phyloP scores from a whole-genome alignment of 768 basidiomycete genomes.

The Sarcodon aspratus region DNA sequence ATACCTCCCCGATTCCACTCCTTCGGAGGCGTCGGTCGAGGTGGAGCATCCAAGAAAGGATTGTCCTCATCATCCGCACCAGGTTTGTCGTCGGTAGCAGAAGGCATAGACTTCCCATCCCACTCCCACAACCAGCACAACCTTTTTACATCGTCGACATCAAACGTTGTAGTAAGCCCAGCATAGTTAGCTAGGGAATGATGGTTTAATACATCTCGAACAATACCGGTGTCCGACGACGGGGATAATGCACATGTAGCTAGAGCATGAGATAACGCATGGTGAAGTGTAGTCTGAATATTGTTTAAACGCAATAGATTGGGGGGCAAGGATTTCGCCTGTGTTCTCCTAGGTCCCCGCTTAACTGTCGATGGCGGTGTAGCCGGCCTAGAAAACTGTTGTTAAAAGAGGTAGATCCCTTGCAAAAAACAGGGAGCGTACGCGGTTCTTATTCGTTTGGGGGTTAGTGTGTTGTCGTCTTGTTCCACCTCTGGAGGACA shows the following conservation, averaged over 20 bases:
- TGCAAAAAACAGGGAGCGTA: slow-evolving; percentile 17
- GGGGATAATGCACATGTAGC: slow-evolving; percentile 77
- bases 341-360: slow-evolving; percentile 18
- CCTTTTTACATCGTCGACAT: slow-evolving; percentile 56
- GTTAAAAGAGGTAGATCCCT: not conserved
- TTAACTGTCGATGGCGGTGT: slow-evolving; percentile 43
- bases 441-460: slow-evolving; percentile 57
- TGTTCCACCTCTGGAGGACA: slow-evolving; percentile 38
- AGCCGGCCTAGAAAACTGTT: slow-evolving; percentile 29
- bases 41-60: slow-evolving; percentile 47
- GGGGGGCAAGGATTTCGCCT: slow-evolving; percentile 30
- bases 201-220: slow-evolving; percentile 73
- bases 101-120: slow-evolving; percentile 41
- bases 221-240: slow-evolving; percentile 59
- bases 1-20: slow-evolving; percentile 77
- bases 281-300: slow-evolving; percentile 63
- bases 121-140: slow-evolving; percentile 90
- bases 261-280: slow-evolving; percentile 76
- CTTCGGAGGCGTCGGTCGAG: slow-evolving; percentile 23
- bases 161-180: slow-evolving; percentile 53
- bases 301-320: slow-evolving; percentile 51
- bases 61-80: slow-evolving; percentile 47
- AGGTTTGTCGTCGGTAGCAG: slow-evolving; percentile 5
- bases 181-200: slow-evolving; percentile 57
- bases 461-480: slow-evolving; percentile 45